Percentiles rank a stretch among this genome's conserved stretches.
phyloP scores from a whole-genome alignment of 305 asterid species.

The Lippia alba region DNA sequence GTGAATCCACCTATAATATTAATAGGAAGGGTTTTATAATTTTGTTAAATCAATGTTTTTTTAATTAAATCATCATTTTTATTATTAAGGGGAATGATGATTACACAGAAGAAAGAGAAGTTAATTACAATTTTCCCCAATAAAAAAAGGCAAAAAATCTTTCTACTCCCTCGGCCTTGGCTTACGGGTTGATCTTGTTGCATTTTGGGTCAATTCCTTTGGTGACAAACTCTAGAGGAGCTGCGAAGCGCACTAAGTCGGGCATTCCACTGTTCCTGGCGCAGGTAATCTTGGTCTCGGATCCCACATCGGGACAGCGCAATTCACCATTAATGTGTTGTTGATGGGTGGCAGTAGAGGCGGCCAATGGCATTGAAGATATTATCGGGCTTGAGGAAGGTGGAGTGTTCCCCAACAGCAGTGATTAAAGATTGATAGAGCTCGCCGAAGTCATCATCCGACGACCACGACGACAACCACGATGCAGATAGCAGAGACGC shows the following conservation, averaged over 20 bases:
- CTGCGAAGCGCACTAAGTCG: conserved; percentile 40
- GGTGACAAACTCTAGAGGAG: conserved; percentile 59
- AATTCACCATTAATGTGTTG: conserved; percentile 44
- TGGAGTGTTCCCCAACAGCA: too few relatives aligned
- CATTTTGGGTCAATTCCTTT: conserved; percentile 37
- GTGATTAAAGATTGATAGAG: too few relatives aligned
- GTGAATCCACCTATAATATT: too few relatives aligned
- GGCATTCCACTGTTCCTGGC: conserved; percentile 50
- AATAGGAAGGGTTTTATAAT: too few relatives aligned
- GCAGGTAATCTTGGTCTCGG: conserved; percentile 34
- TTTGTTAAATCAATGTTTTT: too few relatives aligned
- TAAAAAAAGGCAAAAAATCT: too few relatives aligned
- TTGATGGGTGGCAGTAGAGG: conserved; percentile 57
- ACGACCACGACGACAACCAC: conserved; percentile 42
- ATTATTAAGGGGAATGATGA: too few relatives aligned
- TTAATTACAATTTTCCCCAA: too few relatives aligned
- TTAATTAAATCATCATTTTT: too few relatives aligned
- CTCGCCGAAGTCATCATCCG: conserved; percentile 7
- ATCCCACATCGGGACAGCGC: conserved; percentile 41
- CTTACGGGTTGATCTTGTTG: conserved; percentile 24
- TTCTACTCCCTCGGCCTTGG: background rate
- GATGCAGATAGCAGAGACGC: conserved; percentile 41
- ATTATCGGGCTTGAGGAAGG: background rate
- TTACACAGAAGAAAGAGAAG: too few relatives aligned
- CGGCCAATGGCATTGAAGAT: conserved; percentile 48